A percentile compares a stretch with the other conserved stretches of the same genome.
Evolutionary conservation across 345 rosid species (phyloP).

Genomic region (Reutealis trisperma): DNA sequence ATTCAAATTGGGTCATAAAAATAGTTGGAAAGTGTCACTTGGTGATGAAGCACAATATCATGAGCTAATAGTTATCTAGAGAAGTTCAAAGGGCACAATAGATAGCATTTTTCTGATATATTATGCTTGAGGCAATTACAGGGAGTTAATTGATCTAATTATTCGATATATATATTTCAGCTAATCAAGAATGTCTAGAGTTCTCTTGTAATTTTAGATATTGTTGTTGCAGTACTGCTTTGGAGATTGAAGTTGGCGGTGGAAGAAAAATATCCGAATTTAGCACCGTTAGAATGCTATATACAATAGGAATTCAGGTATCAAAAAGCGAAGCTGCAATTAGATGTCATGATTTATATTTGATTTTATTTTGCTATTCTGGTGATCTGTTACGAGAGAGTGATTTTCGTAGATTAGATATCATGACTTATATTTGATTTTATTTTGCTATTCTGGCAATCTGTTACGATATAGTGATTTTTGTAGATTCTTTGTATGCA

Average conservation of each 20-base stretch:
- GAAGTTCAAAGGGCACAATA: not conserved
- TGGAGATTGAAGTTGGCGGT: slow-evolving; percentile 92
- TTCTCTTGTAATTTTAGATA: slow-evolving; percentile 10
- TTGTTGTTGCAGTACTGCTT: slow-evolving; percentile 58
- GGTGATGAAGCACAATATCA: not conserved
- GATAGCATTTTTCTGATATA: not conserved
- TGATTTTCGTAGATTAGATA: not conserved
- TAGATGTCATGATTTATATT: not conserved
- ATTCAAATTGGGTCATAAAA: too few species aligned
- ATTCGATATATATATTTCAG: not conserved
- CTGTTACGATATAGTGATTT: not conserved
- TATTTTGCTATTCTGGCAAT: not conserved
- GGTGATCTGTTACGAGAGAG: not conserved
- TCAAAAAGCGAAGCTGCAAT: not conserved
- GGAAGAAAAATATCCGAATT: slow-evolving; percentile 88
- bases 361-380: not conserved
- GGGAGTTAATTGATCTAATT: not conserved
- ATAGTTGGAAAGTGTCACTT: not conserved
- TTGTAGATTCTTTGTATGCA: not conserved
- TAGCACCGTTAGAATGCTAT: slow-evolving; percentile 78
- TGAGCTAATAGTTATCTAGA: not conserved
- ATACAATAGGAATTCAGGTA: slow-evolving; percentile 86
- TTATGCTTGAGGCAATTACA: not conserved
- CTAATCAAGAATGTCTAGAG: not conserved
- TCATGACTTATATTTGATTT: not conserved